phyloP scores from a whole-genome alignment of 2,329 filamentous ascomycete species.

The Myriosclerotinia curreyana region DNA sequence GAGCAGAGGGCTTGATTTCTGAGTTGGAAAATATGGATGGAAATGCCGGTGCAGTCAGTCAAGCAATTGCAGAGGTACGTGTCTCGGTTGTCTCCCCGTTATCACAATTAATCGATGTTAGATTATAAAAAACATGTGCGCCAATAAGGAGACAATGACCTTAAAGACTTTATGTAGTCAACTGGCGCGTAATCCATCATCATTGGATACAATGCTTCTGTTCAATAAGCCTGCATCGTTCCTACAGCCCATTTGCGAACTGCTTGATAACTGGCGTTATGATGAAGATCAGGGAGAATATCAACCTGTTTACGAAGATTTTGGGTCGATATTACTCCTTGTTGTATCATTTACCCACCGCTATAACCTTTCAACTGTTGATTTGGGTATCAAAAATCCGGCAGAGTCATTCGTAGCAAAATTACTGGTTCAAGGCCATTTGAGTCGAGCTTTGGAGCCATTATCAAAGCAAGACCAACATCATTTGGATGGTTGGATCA shows the following conservation, averaged over 20 bases:
- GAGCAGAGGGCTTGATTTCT: conserved; percentile 70
- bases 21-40: conserved; percentile 89
- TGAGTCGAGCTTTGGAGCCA: conserved; percentile 56
- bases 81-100: conserved; percentile 25
- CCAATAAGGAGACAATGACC: conserved; percentile 74
- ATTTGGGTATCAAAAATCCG: conserved; percentile 56
- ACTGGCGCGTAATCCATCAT: conserved; percentile 68
- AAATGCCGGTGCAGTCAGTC: conserved; percentile 81
- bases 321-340: conserved; percentile 71
- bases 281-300: conserved; percentile 83
- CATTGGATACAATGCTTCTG: conserved; percentile 71
- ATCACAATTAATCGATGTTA: conserved; percentile 38
- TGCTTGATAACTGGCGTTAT: conserved; percentile 76
- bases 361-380: conserved; percentile 62
- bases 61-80: conserved; percentile 67
- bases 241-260: conserved; percentile 67
- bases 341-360: conserved; percentile 73
- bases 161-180: conserved; percentile 70
- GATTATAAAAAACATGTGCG: conserved; percentile 67
- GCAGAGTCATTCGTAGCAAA: conserved; percentile 66
- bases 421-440: conserved; percentile 58
- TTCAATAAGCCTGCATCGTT: conserved; percentile 70
- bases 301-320: conserved; percentile 83
- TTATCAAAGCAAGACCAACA: conserved; percentile 60
- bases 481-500: conserved; percentile 72